These are phyloP conservation scores for Saccharata proteae DNA, from an alignment of 2,329 filamentous ascomycete species.

Conservation along the genomic window DNA sequence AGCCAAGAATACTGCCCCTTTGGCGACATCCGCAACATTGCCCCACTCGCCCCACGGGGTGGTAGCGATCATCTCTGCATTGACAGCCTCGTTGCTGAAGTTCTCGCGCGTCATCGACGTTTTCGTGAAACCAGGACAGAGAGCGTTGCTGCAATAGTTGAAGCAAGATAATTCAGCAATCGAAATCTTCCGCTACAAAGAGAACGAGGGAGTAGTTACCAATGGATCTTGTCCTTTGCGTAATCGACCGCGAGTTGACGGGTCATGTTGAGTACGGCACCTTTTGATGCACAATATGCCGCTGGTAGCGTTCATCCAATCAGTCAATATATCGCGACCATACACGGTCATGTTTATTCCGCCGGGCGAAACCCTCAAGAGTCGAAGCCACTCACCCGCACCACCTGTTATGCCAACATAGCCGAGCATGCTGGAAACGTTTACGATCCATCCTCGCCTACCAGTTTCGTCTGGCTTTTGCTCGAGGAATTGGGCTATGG, in stretches of 20 bases:
- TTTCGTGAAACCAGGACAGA: too few relatives aligned
- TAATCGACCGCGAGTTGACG: slow-evolving; percentile 33
- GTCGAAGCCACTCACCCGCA: slow-evolving; percentile 1
- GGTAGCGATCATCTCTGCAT: slow-evolving; percentile 10
- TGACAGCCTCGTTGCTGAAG: slow-evolving; percentile 9
- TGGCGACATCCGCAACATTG: slow-evolving; percentile 14
- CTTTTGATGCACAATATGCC: slow-evolving; percentile 36
- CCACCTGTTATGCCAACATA: slow-evolving; percentile 15
- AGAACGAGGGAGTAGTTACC: too few relatives aligned
- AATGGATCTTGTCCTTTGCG: slow-evolving; percentile 29
- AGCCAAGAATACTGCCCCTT: slow-evolving; percentile 30
- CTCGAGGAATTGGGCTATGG: slow-evolving; percentile 22
- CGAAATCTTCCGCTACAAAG: too few relatives aligned
- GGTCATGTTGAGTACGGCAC: slow-evolving; percentile 34
- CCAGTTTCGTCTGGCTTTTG: slow-evolving; percentile 18
- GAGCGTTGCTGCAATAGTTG: too few relatives aligned
- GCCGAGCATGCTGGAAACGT: slow-evolving; percentile 23
- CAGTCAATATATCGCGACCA: not conserved
- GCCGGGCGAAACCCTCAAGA: not conserved
- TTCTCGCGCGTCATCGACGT: slow-evolving; percentile 24
- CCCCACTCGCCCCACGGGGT: slow-evolving; percentile 19
- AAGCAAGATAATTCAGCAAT: too few relatives aligned
- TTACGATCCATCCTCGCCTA: slow-evolving; percentile 27
- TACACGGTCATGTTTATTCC: too few relatives aligned
- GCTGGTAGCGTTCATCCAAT: slow-evolving; percentile 11